These are phyloP conservation scores for Scheffersomyces stipitis DNA, from an alignment of 805 yeast genomes.

Conservation along the genomic window DNA sequence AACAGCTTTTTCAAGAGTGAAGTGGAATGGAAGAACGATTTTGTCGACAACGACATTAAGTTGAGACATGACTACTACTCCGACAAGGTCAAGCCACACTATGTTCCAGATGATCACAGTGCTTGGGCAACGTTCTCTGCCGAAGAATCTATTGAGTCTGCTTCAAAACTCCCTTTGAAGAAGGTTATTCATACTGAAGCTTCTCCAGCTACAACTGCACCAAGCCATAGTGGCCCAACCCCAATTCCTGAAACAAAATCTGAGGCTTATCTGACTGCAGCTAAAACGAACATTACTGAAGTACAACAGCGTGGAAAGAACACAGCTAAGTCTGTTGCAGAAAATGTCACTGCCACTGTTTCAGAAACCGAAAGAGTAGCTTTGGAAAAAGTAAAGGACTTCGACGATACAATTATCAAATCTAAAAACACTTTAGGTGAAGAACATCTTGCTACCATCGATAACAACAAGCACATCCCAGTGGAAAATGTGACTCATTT, in stretches of 20 bases:
- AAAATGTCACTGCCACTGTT: background rate
- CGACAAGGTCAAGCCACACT: constrained; percentile 18
- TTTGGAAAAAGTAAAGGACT: constrained; percentile 16
- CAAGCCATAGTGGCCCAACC: background rate
- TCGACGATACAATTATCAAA: constrained; percentile 16
- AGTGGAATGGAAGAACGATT: constrained; percentile 35
- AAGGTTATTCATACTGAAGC: background rate
- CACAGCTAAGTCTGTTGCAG: too few species aligned
- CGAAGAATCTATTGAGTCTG: constrained; percentile 10
- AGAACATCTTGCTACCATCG: constrained; percentile 31
- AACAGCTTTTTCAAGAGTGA: constrained; percentile 31
- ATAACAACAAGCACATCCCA: constrained; percentile 37
- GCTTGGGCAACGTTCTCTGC: constrained; percentile 19
- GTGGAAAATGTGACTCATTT: too few species aligned
- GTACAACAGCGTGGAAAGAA: background rate
- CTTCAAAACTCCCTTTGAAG: constrained; percentile 3
- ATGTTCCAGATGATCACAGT: constrained; percentile 17
- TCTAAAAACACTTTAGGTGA: constrained; percentile 12
- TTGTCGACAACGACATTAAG: constrained; percentile 32
- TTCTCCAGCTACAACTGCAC: background rate
- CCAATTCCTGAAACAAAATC: constrained; percentile 6
- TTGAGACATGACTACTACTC: constrained; percentile 35
- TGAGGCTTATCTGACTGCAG: constrained; percentile 10
- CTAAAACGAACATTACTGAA: background rate
- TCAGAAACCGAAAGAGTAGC: constrained; percentile 10